Evolutionary conservation across 116 monocot genomes (phyloP), one percentile per base, ranked within the genome.

Genomic region (Dioscorea cayenensis): DNA sequence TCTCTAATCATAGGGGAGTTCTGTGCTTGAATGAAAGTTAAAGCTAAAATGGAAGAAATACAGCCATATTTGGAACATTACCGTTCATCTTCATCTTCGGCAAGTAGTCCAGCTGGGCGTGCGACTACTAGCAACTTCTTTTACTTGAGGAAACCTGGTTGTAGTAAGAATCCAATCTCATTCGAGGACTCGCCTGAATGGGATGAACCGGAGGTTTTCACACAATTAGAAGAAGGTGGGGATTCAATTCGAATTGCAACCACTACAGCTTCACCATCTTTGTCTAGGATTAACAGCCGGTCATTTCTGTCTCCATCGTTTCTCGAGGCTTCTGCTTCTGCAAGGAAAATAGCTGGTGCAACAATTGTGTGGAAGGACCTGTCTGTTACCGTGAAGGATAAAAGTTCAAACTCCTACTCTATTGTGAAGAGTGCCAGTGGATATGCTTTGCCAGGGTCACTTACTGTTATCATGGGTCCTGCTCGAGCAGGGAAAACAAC

Each of bases 391-490:
- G 69, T 93, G 23, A 92, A 84, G 29, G 87, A 84, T 28, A 92
- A 87, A 76, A 85, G 92, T 29, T 82, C 63, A 28, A 86, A 92
- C 72, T 86, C 97, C 51, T 86, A 93, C 48, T 80, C 81, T 65
- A 84, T 97, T 49, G 80, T 97, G 28, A 97, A 97, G 80, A 88
- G 83, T 75, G 92, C 93, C 49, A 93, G 79, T 77, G 97, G 97
- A 2, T 97, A 92, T 86, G 92, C 97, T 7, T 73, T 97, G 79
- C 97, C 97, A 19, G 97, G 88, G 22, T 92, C 90, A 14, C 87
- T 93, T 73, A 97, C 97, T 7, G 97, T 97, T 65, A 97, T 97
- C 36, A 93, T 97, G 97, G 97, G 97, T 7, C 97, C 97, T 66
- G 97, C 97, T n/a, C 84, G 74, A 51, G 92, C 97, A 8, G 97